Base-by-base conservation (phyloP, 805 yeast genomes). In the Starmerella scarabaei region DNA sequence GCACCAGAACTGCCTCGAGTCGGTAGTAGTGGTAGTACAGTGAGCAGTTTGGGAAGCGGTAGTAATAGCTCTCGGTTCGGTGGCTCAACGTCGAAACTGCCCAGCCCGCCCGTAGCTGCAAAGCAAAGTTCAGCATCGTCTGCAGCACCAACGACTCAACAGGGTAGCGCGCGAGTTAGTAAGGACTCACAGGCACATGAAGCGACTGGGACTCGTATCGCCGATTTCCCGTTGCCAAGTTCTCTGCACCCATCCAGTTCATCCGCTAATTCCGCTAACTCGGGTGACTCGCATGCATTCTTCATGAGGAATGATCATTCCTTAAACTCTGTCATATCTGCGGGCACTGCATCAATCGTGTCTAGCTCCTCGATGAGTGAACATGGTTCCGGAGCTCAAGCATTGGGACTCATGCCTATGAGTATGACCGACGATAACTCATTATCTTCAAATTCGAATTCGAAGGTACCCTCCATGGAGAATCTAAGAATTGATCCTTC, bases 381-480 rank as follows among this genome's bases (percentile, higher is more conserved):
- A n/a, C 21, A 30, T 16, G 18, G 9, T 21, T 8, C 33, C 7
- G n/a, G 14, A 5, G 26, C 35, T 7, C 16, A 12, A 8, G 30
- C 32, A 4, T 16, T 40, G 24, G 47, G 47, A 2, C 35, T 43
- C 19, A 43, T 40, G 47, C 47, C 47, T 6, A 43, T 43, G 44
- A 30, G 36, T 16, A 20, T 40, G n/a, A 24, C 28, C 28, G 47
- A 43, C 30, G 30, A 23, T 8, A 27, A 16, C 29, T 42, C 46
- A 9, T 33, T 42, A 19, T 8, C 34, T 11, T 34, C 39, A 19
- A 7, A 14, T 11, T 33, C 43, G 21, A 7, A 14, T 11, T 33
- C 43, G 8, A 21, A 36, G 26, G 21, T 20, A 5, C 30, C 29
- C 19, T 30, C 40, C 9, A 14, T 36, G n/a, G 43, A 38, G 27